Evolutionary conservation across 192 early-diverging fungal genomes (phyloP).

Genomic region (Entophlyctis helioformis): DNA sequence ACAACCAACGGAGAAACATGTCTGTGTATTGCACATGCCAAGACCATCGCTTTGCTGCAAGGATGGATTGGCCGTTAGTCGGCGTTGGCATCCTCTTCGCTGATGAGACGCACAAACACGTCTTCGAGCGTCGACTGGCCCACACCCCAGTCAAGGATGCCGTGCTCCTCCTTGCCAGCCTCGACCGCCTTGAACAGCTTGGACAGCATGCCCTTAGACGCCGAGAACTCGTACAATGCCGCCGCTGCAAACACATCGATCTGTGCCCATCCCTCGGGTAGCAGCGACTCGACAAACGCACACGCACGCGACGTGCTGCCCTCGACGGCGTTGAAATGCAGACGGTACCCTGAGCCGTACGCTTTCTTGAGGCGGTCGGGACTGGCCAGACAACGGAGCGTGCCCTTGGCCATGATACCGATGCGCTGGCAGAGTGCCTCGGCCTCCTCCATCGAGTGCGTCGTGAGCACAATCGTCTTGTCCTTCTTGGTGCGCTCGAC

Average conservation of each 20-base stretch:
- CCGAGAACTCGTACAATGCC: conserved; percentile 54
- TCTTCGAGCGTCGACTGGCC: conserved; percentile 58
- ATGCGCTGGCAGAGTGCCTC: conserved; percentile 61
- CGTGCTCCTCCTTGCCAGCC: conserved; percentile 32
- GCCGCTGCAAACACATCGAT: conserved; percentile 40
- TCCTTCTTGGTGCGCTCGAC: conserved; percentile 38
- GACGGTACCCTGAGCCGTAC: conserved; percentile 54
- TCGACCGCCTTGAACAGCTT: conserved; percentile 51
- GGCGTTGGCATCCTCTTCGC: too few species aligned
- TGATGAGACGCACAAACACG: conserved; percentile 40
- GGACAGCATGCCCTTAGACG: conserved; percentile 27
- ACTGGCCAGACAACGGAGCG: conserved; percentile 49
- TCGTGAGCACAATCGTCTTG: conserved; percentile 57
- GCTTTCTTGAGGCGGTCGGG: conserved; percentile 49
- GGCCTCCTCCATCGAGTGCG: conserved; percentile 72
- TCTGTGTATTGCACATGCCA: too few species aligned
- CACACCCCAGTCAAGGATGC: conserved; percentile 63
- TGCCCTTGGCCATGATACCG: conserved; percentile 67
- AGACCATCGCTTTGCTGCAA: too few species aligned
- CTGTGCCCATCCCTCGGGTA: conserved; percentile 32
- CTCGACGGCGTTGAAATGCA: conserved; percentile 35
- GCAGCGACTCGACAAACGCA: conserved; percentile 28
- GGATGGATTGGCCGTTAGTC: too few species aligned
- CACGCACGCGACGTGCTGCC: conserved; percentile 26
- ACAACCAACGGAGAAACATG: too few species aligned